Evolutionary conservation across 202 grass and related monocot genomes (phyloP), one percentile per base, ranked within the genome.

Genomic region (Setaria viridis): DNA sequence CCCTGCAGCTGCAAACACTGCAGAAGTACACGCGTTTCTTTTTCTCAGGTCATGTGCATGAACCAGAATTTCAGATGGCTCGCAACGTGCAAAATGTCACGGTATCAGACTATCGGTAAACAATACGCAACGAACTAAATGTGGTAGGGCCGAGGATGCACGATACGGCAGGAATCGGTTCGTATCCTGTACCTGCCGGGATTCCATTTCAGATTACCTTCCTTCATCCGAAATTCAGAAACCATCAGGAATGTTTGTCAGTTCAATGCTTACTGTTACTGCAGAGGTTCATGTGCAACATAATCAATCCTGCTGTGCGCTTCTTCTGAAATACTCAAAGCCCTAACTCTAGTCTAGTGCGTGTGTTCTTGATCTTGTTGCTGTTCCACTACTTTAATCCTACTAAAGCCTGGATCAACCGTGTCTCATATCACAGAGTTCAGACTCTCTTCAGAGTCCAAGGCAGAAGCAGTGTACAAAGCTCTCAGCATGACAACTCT

Each of bases 401-500:
- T 6, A 41, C 5, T 41, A 6, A 69, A 54, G 6, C 20, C 34
- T 50, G 14, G 42, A 39, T 42, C 25, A 43, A 39, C 46, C 2
- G 4, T 42, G 78, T 25, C 11, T 17, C 11, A 11, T 56, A 67
- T 17, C 17, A 17, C 5, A 73, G 46, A 49, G 6, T 11, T 62
- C 1, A 63, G 57, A 51, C 17, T 64, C 14, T 57, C 42, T 10
- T 1, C 69, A 50, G 14, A 60, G 2, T 1, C 3, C 16, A 3
- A 0, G 19, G 0, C 13, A 12, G 9, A 37, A 6, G 1, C 9
- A 20, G 53, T n/a, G 39, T 32, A 29, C 34, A 72, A 63, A 50
- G 12, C 3, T 14, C 48, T 47, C 43, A 43, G 79, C 88, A 39
- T 60, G 88, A 84, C 68, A 87, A 69, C 11, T 74, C 74, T 90